Conservation (phyloP, 176 grass and related monocot species). For the Oryza brachyantha region DNA sequence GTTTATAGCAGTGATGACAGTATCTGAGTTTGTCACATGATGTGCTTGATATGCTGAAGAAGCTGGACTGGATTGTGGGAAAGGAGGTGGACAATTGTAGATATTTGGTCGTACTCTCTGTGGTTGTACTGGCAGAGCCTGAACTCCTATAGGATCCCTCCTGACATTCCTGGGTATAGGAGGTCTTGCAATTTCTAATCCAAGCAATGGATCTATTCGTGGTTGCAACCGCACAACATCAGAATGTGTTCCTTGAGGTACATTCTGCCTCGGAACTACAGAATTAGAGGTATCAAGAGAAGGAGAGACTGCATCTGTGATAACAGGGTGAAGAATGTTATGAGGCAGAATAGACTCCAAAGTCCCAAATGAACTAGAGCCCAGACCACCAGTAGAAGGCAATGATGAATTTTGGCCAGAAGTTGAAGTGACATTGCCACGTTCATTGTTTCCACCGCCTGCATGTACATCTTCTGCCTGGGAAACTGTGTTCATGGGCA, state of each 20-base stretch:
- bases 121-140: constrained; percentile 52
- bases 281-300: constrained; percentile 49
- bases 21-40: constrained; percentile 15
- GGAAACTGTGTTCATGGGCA: constrained; percentile 21
- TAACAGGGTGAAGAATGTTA: constrained; percentile 49
- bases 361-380: constrained; percentile 56
- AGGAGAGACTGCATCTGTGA: constrained; percentile 47
- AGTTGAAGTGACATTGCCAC: constrained; percentile 22
- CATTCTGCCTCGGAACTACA: constrained; percentile 20
- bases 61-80: constrained; percentile 10
- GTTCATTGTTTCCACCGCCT: constrained; percentile 31
- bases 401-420: constrained; percentile 37
- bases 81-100: constrained; percentile 28
- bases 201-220: constrained; percentile 25
- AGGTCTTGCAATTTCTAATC: constrained; percentile 26
- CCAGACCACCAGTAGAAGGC: not conserved
- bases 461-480: not conserved
- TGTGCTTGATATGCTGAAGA: constrained; percentile 40
- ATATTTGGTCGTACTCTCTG: constrained; percentile 49
- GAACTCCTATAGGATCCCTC: constrained; percentile 50
- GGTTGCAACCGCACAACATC: constrained; percentile 31
- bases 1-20: constrained; percentile 30
- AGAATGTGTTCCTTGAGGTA: constrained; percentile 29
- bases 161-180: constrained; percentile 59
- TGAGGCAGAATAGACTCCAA: constrained; percentile 64